phyloP scores from a whole-genome alignment of 177 flowering plant species.

The Tripterygium wilfordii region DNA sequence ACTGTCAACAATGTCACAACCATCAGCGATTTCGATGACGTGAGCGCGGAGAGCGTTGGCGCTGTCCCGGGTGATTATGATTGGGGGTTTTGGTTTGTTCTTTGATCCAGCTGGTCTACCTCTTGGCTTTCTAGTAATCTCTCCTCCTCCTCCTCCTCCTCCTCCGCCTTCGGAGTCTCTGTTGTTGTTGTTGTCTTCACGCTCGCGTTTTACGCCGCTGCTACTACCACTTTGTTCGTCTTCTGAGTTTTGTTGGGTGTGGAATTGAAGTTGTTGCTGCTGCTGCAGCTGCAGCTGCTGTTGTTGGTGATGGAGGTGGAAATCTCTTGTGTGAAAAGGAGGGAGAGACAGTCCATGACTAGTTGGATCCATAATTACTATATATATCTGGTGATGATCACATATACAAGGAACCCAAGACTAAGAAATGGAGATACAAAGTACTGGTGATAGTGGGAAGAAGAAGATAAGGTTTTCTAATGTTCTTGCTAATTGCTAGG shows the following conservation, averaged over 20 bases:
- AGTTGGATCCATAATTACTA: conserved; percentile 35
- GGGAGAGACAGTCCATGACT: conserved; percentile 46
- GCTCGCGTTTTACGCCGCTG: conserved; percentile 40
- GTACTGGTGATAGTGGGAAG: conserved; percentile 3
- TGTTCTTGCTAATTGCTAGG: background rate
- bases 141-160: conserved; percentile 37
- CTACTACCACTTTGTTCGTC: conserved; percentile 62
- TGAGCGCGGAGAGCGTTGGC: conserved; percentile 89
- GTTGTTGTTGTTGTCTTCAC: conserved; percentile 27
- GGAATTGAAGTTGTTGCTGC: conserved; percentile 28
- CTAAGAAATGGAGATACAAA: background rate
- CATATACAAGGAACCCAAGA: too few species aligned
- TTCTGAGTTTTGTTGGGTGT: conserved; percentile 33
- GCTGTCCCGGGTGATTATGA: conserved; percentile 88
- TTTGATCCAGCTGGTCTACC: conserved; percentile 92
- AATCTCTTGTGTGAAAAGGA: conserved; percentile 49
- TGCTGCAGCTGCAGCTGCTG: conserved; percentile 11
- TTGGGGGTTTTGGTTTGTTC: conserved; percentile 91
- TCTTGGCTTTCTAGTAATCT: conserved; percentile 58
- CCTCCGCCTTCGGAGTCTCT: conserved; percentile 23
- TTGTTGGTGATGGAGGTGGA: conserved; percentile 40
- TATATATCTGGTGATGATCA: background rate
- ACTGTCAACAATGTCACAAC: conserved; percentile 74
- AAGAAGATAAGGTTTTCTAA: background rate
- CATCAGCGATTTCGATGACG: conserved; percentile 79